These are phyloP conservation scores for Claviceps quebecensis DNA, from an alignment of 2,329 filamentous ascomycete genomes.

Conservation along the genomic window DNA sequence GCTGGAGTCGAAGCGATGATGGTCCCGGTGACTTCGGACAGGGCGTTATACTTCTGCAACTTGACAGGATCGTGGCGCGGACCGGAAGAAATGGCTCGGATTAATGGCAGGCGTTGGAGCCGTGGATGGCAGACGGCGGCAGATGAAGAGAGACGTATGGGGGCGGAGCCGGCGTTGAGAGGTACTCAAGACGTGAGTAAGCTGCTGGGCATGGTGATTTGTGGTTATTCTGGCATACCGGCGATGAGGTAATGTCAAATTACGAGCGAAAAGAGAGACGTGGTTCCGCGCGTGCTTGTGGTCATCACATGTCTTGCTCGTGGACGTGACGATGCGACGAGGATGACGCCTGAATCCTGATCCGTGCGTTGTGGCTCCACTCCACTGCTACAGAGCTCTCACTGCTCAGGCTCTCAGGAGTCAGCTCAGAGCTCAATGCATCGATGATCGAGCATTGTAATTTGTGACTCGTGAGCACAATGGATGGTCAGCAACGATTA, in stretches of 20 bases:
- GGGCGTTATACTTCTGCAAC: not conserved
- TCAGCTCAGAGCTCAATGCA: too few species aligned
- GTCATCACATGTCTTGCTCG: not conserved
- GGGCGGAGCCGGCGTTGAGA: not conserved
- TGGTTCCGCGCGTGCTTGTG: not conserved
- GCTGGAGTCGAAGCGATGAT: not conserved
- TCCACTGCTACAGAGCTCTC: too few species aligned
- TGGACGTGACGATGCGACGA: not conserved
- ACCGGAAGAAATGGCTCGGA: not conserved
- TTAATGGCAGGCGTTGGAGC: not conserved
- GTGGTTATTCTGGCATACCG: not conserved
- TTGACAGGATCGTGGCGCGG: not conserved
- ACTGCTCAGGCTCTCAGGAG: too few species aligned
- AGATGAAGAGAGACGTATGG: not conserved
- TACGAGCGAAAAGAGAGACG: not conserved
- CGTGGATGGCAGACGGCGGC: not conserved
- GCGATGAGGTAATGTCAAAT: not conserved
- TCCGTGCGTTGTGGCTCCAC: too few species aligned
- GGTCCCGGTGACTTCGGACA: not conserved
- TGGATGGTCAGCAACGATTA: not conserved
- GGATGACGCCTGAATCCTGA: too few species aligned
- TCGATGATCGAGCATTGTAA: too few species aligned
- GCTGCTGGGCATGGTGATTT: not conserved
- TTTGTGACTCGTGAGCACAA: too few species aligned
- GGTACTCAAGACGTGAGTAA: not conserved